Conservation (phyloP, 192 early-diverging fungal species). For the Diversispora epigaea region DNA sequence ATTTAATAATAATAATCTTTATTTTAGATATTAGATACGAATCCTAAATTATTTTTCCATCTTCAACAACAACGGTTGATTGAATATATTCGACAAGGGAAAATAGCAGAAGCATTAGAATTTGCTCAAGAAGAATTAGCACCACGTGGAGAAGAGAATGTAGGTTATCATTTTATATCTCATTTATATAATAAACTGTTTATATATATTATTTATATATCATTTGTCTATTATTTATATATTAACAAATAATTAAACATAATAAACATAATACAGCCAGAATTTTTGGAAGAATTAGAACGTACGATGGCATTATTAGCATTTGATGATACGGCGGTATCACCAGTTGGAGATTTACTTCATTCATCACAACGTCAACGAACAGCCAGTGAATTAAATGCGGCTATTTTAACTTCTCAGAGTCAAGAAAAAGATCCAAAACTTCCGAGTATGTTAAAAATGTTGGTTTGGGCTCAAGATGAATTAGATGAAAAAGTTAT, state of each 20-base stretch:
- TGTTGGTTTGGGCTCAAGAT: constrained; percentile 93
- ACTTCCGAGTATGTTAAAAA: constrained; percentile 83
- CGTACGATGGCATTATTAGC: constrained; percentile 95
- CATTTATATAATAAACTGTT: neutral
- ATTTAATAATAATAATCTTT: neutral
- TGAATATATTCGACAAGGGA: constrained; percentile 85
- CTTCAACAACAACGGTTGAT: constrained; percentile 97
- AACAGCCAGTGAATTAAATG: constrained; percentile 91
- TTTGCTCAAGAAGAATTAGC: constrained; percentile 98
- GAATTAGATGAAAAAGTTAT: constrained; percentile 81
- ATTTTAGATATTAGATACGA: constrained; percentile 84
- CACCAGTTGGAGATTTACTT: constrained; percentile 84
- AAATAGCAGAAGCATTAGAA: constrained; percentile 79
- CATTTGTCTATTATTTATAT: neutral
- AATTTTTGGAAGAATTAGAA: constrained; percentile 93
- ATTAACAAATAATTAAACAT: neutral
- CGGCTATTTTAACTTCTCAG: constrained; percentile 85
- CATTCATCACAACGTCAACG: constrained; percentile 89
- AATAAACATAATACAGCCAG: constrained; percentile 57
- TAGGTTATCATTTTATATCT: constrained; percentile 32
- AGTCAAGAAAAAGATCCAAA: constrained; percentile 95
- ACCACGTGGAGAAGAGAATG: constrained; percentile 95
- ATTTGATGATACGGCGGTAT: constrained; percentile 71
- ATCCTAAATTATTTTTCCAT: constrained; percentile 92
- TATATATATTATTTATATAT: constrained; percentile 21